These are phyloP conservation scores for Globisporangium irregulare DNA, from an alignment of 352 stramenopile species.

Conservation along the genomic window DNA sequence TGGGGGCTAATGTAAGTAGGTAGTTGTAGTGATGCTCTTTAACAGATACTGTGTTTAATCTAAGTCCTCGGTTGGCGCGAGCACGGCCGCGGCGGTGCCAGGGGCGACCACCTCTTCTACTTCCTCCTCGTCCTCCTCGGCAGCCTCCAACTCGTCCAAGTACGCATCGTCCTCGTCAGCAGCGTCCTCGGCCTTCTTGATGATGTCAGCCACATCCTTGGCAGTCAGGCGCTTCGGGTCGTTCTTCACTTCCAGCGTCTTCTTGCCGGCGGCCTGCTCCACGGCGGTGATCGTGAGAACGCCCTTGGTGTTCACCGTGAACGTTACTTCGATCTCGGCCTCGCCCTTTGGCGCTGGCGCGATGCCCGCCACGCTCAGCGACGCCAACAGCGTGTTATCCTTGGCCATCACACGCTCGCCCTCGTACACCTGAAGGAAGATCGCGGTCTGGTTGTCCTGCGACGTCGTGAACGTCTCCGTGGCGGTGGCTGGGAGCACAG, in stretches of 20 bases:
- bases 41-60: constrained; percentile 51
- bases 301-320: constrained; percentile 90
- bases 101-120: constrained; percentile 27
- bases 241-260: constrained; percentile 73
- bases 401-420: constrained; percentile 97
- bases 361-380: constrained; percentile 90
- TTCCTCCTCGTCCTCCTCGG: constrained; percentile 48
- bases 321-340: constrained; percentile 91
- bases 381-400: constrained; percentile 93
- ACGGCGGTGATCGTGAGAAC: constrained; percentile 94
- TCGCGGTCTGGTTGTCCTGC: constrained; percentile 87
- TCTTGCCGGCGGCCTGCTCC: constrained; percentile 64
- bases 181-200: constrained; percentile 82
- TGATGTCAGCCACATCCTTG: constrained; percentile 66
- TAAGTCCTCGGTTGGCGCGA: constrained; percentile 69
- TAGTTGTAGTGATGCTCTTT: constrained; percentile 4
- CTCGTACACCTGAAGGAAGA: constrained; percentile 94
- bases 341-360: constrained; percentile 87
- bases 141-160: constrained; percentile 71
- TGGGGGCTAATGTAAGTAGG: constrained; percentile 5
- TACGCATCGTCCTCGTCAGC: constrained; percentile 79
- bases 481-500: constrained; percentile 81
- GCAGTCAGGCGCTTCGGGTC: constrained; percentile 70
- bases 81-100: constrained; percentile 24
- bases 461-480: constrained; percentile 90